Percentiles rank a stretch among this genome's conserved stretches.
These are phyloP conservation scores for Porcisia hertigi DNA, from an alignment of 208 protist genomes.

Conservation along the genomic window DNA sequence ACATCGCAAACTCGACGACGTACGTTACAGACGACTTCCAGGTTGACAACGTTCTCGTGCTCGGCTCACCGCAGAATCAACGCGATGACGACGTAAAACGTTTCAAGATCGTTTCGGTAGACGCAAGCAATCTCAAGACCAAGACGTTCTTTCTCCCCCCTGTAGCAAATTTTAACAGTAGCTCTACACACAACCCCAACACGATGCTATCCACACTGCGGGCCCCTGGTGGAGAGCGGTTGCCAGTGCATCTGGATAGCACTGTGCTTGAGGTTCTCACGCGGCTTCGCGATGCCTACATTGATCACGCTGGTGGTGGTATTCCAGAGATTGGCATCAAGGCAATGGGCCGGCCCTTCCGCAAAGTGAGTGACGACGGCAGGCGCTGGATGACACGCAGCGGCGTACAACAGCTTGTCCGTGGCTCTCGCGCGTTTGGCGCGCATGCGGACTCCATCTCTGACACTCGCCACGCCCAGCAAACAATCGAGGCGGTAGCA, in stretches of 20 bases:
- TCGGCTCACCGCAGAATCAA: conserved; percentile 80
- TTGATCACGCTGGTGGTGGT: conserved; percentile 71
- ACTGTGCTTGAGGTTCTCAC: conserved; percentile 47
- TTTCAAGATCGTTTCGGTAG: conserved; percentile 83
- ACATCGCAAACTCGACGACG: conserved; percentile 27
- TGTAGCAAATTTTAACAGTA: conserved; percentile 31
- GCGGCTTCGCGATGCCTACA: conserved; percentile 79
- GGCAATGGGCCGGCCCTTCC: conserved; percentile 87
- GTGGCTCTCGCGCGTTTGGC: conserved; percentile 66
- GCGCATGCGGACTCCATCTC: conserved; percentile 19
- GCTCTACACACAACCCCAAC: conserved; percentile 36
- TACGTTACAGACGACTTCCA: conserved; percentile 90
- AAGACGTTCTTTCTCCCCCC: conserved; percentile 29
- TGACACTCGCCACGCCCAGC: conserved; percentile 47
- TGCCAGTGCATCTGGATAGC: conserved; percentile 45
- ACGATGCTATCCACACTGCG: conserved; percentile 44
- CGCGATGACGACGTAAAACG: conserved; percentile 81
- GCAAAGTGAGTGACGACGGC: conserved; percentile 63
- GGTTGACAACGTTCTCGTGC: conserved; percentile 64
- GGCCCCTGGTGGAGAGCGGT: conserved; percentile 30
- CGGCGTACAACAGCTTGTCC: conserved; percentile 70
- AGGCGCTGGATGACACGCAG: conserved; percentile 82
- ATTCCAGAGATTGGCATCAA: conserved; percentile 92
- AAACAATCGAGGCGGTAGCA: conserved; percentile 41
- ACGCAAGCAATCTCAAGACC: conserved; percentile 64